A percentile compares a stretch with the other conserved stretches of the same genome.
Conservation (phyloP, 2,329 filamentous ascomycete species). For the Fusarium newnesense region DNA sequence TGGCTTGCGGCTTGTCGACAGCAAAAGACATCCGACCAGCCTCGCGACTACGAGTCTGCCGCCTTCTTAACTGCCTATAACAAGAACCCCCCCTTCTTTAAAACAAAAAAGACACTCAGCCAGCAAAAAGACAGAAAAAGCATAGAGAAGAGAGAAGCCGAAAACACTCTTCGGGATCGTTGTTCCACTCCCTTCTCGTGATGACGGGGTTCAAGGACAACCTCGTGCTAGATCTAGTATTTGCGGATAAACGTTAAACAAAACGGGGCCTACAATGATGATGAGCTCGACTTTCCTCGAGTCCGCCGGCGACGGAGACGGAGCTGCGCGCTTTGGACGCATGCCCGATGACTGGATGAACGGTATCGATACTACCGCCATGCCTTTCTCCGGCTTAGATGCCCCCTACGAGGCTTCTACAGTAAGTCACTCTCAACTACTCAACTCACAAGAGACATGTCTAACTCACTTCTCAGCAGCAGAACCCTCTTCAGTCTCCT, state of each 20-base stretch:
- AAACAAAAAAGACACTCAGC: not conserved
- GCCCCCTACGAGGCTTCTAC: constrained; percentile 36
- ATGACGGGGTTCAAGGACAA: constrained; percentile 42
- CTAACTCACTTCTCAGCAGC: constrained; percentile 7
- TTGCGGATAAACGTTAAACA: constrained; percentile 36
- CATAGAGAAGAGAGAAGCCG: constrained; percentile 12
- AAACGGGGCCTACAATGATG: constrained; percentile 32
- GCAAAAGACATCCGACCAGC: constrained; percentile 40
- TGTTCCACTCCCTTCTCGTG: constrained; percentile 30
- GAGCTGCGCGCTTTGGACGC: constrained; percentile 15
- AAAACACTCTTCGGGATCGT: constrained; percentile 8
- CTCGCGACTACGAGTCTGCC: constrained; percentile 43
- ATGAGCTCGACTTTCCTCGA: constrained; percentile 42
- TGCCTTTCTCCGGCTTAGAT: constrained; percentile 37
- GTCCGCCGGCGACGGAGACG: constrained; percentile 27
- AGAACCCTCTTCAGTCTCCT: constrained; percentile 39
- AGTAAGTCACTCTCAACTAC: constrained; percentile 15
- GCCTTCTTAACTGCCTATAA: constrained; percentile 43
- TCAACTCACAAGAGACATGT: not conserved
- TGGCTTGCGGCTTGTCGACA: constrained; percentile 43
- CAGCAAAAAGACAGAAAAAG: not conserved
- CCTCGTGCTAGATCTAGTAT: constrained; percentile 41
- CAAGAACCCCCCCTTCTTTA: constrained; percentile 21
- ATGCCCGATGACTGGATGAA: constrained; percentile 36
- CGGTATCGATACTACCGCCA: constrained; percentile 29